Base-by-base conservation (phyloP, 2,329 filamentous ascomycete species). In the Pleomassaria siparia region DNA sequence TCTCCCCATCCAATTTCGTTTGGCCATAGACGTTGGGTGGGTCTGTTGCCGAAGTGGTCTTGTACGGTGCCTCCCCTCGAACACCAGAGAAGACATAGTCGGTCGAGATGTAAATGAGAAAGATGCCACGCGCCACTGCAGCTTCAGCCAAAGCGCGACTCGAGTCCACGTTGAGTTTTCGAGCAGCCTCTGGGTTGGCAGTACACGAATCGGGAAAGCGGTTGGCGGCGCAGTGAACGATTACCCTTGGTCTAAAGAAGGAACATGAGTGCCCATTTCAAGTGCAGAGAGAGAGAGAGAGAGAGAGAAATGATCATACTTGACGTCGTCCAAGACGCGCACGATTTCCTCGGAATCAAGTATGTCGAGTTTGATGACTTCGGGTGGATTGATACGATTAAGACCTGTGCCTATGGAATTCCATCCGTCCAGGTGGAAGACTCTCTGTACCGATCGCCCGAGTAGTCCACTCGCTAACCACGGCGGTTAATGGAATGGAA, bases 181-280 rank as follows among this genome's bases (percentile, higher is more conserved):
- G 81, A 2, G 90, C 89, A 44, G 83, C 87, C 49, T 85, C 81
- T 2, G 90, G 91, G 67, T 96, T 83, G 55, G 82, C 80, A 60
- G 91, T 87, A 63, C 91, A 92, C 66, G 87, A 87, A 71, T 96
- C 91, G 2, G 91, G 91, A 62, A 87, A 95, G 52, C 89, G 84
- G 70, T 95, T 91, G 37, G 91, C 91, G 32, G 91, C 91, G 90
- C 89, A 92, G 69, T 95, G 90, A 28, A 95, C 81, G 36, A 95
- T 83, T 43, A 88, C 89, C 51, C 86, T 75, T 6, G 89, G 89
- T 63, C 87, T 64, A 18, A 12, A 24, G 32, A 39, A n/a, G n/a
- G n/a, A n/a, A n/a, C n/a, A n/a, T n/a, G n/a, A n/a, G n/a, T n/a
- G n/a, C n/a, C n/a, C n/a, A n/a, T n/a, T n/a, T n/a, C n/a, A n/a